Evolutionary conservation across 75 land plant genomes (phyloP).

Genomic region (Sequoia sempervirens): DNA sequence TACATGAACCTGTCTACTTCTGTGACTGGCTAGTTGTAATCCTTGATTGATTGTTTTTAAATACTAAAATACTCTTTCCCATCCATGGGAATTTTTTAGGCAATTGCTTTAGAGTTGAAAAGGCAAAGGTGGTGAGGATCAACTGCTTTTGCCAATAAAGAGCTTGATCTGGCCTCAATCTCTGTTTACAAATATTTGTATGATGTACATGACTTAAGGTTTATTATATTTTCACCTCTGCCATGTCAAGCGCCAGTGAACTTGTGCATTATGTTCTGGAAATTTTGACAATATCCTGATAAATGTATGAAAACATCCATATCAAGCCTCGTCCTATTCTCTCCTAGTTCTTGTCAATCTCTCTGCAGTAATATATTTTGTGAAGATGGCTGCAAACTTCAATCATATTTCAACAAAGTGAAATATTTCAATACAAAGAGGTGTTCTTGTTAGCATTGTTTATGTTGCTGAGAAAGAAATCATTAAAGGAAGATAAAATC

Average conservation of each 20-base stretch:
- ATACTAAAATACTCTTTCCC: not conserved
- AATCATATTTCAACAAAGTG: not conserved
- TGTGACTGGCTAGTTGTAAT: not conserved
- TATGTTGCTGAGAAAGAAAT: not conserved
- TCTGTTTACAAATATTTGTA: not conserved
- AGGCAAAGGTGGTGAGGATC: not conserved
- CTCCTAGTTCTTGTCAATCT: not conserved
- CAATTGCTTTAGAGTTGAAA: not conserved
- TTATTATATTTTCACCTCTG: not conserved
- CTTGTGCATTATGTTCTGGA: not conserved
- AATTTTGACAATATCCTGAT: not conserved
- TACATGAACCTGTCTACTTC: not conserved
- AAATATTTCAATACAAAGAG: not conserved
- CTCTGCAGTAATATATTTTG: not conserved
- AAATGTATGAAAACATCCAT: not conserved
- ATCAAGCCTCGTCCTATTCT: not conserved
- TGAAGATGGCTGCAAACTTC: not conserved
- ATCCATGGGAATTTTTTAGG: not conserved
- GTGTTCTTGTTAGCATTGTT: not conserved
- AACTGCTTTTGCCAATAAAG: not conserved
- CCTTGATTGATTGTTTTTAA: not conserved
- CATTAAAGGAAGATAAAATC: not conserved
- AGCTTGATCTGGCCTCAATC: not conserved
- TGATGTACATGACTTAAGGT: not conserved
- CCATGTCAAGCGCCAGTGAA: not conserved